Percentiles rank a stretch among this genome's conserved stretches.
These are phyloP conservation scores for Aureobasidium sp. DNA, from an alignment of 2,329 filamentous ascomycete genomes.

Conservation along the genomic window DNA sequence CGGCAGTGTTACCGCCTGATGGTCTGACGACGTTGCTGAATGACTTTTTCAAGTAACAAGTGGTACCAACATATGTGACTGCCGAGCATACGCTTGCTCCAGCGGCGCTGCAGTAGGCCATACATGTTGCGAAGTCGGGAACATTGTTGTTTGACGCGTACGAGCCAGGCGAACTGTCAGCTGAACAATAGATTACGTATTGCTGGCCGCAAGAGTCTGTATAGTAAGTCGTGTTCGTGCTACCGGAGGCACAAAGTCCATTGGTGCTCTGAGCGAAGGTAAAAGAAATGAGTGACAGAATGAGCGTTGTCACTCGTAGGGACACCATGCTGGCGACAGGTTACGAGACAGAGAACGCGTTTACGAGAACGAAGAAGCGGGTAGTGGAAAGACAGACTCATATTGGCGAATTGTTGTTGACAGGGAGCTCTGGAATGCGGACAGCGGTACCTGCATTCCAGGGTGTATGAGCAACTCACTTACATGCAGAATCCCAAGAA, in stretches of 20 bases:
- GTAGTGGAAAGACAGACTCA: background rate
- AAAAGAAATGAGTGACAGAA: background rate
- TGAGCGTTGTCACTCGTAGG: background rate
- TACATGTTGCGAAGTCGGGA: background rate
- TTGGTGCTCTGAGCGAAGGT: background rate
- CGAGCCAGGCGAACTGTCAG: constrained; percentile 11
- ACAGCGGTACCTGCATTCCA: constrained; percentile 7
- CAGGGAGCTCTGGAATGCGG: constrained; percentile 5
- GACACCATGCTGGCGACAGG: constrained; percentile 9
- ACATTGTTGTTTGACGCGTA: background rate
- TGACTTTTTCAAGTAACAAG: constrained; percentile 9
- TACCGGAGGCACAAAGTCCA: background rate
- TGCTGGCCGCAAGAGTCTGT: constrained; percentile 14
- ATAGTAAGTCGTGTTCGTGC: background rate
- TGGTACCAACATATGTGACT: constrained; percentile 3
- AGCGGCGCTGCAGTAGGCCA: constrained; percentile 3
- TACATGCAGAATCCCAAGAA: background rate
- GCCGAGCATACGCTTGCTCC: background rate
- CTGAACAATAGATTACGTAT: constrained; percentile 17
- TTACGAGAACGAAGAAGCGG: background rate
- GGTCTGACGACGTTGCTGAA: constrained; percentile 1
- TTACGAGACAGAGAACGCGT: background rate
- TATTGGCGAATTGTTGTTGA: constrained; percentile 1
- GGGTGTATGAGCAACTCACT: background rate
- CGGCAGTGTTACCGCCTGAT: background rate